Evolutionary conservation across 2,329 filamentous ascomycete species (phyloP).

Genomic region (Ophiostoma piceae): DNA sequence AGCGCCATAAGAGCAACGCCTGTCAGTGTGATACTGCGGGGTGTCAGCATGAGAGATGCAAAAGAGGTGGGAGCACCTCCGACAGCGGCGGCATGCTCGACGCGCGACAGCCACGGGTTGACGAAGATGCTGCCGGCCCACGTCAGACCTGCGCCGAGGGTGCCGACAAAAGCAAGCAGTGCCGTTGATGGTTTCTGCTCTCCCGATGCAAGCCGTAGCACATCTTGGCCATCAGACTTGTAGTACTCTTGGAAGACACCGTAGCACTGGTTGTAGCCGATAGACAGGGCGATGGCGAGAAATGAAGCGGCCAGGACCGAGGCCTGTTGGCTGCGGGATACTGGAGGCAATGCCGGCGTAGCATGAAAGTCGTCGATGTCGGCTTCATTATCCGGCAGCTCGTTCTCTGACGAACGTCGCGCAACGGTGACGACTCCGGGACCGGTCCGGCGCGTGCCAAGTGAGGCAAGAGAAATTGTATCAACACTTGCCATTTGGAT

Average conservation of each 20-base stretch:
- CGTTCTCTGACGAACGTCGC: not conserved
- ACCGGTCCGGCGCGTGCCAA: constrained; percentile 19
- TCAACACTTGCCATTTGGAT: constrained; percentile 16
- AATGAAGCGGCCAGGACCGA: constrained; percentile 42
- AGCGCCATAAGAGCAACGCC: constrained; percentile 40
- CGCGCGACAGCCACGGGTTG: constrained; percentile 44
- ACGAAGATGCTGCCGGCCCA: constrained; percentile 47
- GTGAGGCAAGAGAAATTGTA: constrained; percentile 3
- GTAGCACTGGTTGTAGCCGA: constrained; percentile 47
- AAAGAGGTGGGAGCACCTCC: not conserved
- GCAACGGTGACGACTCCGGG: constrained; percentile 8
- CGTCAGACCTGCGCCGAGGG: constrained; percentile 44
- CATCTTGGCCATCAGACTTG: constrained; percentile 37
- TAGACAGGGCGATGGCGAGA: constrained; percentile 42
- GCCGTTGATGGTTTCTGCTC: constrained; percentile 36
- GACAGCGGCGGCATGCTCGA: constrained; percentile 31
- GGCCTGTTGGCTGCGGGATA: constrained; percentile 40
- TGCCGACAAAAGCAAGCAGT: constrained; percentile 45
- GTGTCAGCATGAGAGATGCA: not conserved
- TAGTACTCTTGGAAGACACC: constrained; percentile 48
- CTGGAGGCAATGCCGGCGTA: constrained; percentile 31
- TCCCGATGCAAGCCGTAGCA: constrained; percentile 34
- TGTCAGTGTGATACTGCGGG: constrained; percentile 38
- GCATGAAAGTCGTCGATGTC: constrained; percentile 20
- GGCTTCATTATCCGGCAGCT: not conserved